Percentiles rank a stretch among this genome's conserved stretches.
phyloP scores from a whole-genome alignment of 306 rosid species.

The Gleditsia sinensis region DNA sequence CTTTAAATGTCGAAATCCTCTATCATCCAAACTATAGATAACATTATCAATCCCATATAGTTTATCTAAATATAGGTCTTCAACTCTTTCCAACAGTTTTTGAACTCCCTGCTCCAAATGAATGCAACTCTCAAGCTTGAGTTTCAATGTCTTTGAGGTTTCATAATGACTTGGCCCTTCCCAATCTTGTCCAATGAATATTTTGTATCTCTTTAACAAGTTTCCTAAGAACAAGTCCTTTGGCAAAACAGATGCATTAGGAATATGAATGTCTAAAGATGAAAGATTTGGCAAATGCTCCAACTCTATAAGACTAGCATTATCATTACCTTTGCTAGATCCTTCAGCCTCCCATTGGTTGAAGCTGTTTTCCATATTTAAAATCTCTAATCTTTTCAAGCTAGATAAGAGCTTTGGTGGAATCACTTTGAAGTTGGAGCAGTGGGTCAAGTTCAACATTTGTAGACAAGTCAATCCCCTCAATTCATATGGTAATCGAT shows the following conservation, averaged over 20 bases:
- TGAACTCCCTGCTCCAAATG: constrained; percentile 19
- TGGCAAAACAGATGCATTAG: background rate
- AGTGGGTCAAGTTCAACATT: background rate
- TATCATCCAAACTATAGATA: background rate
- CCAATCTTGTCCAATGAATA: background rate
- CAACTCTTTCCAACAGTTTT: constrained; percentile 27
- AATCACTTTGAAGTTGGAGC: background rate
- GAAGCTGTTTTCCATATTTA: constrained; percentile 4
- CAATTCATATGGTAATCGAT: background rate
- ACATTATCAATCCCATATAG: background rate
- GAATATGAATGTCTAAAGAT: background rate
- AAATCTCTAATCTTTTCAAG: background rate
- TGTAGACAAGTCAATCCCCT: background rate
- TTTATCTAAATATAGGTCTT: constrained; percentile 9
- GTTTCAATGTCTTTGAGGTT: background rate
- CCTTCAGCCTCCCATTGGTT: background rate
- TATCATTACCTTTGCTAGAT: background rate
- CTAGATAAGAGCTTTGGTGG: constrained; percentile 1
- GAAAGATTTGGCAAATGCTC: background rate
- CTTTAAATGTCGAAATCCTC: constrained; percentile 12
- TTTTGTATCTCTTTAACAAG: background rate
- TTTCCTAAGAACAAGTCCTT: background rate
- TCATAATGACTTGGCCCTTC: background rate
- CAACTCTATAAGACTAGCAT: constrained; percentile 19
- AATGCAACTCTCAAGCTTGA: background rate